Conservation (phyloP, 345 rosid species). For the Brassica nigra region DNA sequence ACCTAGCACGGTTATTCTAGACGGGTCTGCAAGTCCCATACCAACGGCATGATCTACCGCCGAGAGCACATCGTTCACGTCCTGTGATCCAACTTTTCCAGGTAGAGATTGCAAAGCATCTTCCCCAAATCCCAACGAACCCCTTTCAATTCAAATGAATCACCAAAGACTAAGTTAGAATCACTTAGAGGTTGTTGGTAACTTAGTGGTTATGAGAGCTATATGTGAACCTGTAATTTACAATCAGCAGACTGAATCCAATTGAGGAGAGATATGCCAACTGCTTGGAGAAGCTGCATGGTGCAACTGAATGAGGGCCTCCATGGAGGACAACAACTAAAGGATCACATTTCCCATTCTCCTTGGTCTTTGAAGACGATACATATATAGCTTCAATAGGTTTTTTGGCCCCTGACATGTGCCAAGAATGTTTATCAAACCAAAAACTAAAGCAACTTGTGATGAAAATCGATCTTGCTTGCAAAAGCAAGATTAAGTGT, state of each 20-base stretch:
- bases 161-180: not conserved
- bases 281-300: slow-evolving; percentile 59
- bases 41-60: slow-evolving; percentile 75
- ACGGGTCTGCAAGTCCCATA: slow-evolving; percentile 66
- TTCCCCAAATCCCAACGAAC: slow-evolving; percentile 92
- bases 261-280: slow-evolving; percentile 80
- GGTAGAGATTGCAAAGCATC: slow-evolving; percentile 97
- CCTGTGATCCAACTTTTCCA: slow-evolving; percentile 95
- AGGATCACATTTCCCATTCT: slow-evolving; percentile 57
- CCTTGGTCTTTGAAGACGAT: slow-evolving; percentile 54
- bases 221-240: slow-evolving; percentile 78
- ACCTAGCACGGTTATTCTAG: slow-evolving; percentile 77
- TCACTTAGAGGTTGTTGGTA: slow-evolving; percentile 12
- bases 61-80: slow-evolving; percentile 75
- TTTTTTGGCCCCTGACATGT: not conserved
- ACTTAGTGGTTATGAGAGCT: slow-evolving; percentile 47
- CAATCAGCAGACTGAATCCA: slow-evolving; percentile 75
- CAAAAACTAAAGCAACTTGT: not conserved
- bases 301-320: slow-evolving; percentile 76
- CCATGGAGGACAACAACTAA: slow-evolving; percentile 83
- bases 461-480: slow-evolving; percentile 2
- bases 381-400: slow-evolving; percentile 76
- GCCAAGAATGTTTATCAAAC: not conserved
- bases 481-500: slow-evolving; percentile 38
- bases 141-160: slow-evolving; percentile 32